Base-by-base conservation (phyloP, 306 rosid species). In the Oxytropis ochrocephala region DNA sequence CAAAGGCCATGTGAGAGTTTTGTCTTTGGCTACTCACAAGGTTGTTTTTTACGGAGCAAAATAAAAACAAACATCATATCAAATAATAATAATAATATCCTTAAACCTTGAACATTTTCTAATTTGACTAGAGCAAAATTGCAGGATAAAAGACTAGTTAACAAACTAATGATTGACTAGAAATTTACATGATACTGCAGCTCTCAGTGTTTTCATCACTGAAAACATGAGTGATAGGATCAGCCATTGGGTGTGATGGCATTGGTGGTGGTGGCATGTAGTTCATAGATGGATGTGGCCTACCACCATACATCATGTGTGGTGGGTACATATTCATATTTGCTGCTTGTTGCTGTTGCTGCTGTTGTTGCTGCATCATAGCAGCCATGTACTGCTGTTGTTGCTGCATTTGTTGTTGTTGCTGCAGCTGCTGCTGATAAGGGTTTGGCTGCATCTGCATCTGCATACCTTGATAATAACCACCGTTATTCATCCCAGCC, bases 181-280 rank as follows among this genome's bases (percentile, higher is more conserved):
- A 52, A 42, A 51, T 75, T 79, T 84, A 94, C 99, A 94, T 91
- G 53, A 94, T 56, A 62, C 66, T 84, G 82, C 99, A 94, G 60
- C 95, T 86, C 71, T 87, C 84, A 0, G 97, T 76, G 72, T 94
- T 89, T 75, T 94, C 99, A 24, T 94, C 99, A 14, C 88, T 94
- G 79, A 91, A 91, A 18, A 80, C 73, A 75, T 85, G 88, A 0
- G 85, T 77, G 12, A 84, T 84, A 4, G 85, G 87, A 55, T 94
- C 97, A 1, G 73, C 43, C 70, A 65, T 70, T 0, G 78, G 81
- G n/a, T 81, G 79, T 41, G 83, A 55, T 0, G 84, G 82, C 82
- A 83, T 69, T 5, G 85, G 88, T 2, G 83, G 96, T 10, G 84
- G 76, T 1, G 81, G 79, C 77, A 84, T 82, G 81, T 82, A 93